Conservation (phyloP, 1,284 basidiomycete species). For the Cryptococcus amylolentus region DNA sequence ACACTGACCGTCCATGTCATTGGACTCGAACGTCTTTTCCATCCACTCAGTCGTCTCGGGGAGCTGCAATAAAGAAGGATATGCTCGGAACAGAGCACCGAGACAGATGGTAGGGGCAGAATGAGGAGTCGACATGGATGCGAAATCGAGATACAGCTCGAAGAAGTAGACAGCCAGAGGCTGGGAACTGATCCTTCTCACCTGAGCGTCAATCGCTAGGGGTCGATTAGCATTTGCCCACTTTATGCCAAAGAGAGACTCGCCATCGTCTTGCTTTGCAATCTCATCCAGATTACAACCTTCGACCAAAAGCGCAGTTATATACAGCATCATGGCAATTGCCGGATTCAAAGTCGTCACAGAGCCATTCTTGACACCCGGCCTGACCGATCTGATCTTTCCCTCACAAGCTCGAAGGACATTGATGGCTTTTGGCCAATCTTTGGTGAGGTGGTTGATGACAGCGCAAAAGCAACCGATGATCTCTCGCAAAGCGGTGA, state of each 20-base stretch:
- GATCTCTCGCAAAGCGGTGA: constrained; percentile 78
- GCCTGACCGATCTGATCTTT: constrained; percentile 21
- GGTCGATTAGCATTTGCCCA: background rate
- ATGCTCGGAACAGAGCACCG: constrained; percentile 89
- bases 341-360: constrained; percentile 10
- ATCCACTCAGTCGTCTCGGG: constrained; percentile 76
- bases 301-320: constrained; percentile 79
- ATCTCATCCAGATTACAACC: constrained; percentile 81
- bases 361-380: constrained; percentile 6
- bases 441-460: constrained; percentile 78
- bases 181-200: constrained; percentile 13
- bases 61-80: constrained; percentile 81
- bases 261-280: constrained; percentile 58
- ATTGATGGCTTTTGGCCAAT: constrained; percentile 70
- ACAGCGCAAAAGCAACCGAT: constrained; percentile 87
- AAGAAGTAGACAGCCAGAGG: constrained; percentile 80
- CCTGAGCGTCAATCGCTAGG: constrained; percentile 12
- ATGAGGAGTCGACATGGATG: constrained; percentile 30
- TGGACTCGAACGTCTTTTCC: constrained; percentile 74
- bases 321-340: constrained; percentile 63
- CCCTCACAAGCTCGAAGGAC: constrained; percentile 74
- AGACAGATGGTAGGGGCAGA: constrained; percentile 61
- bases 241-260: background rate
- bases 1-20: constrained; percentile 66
- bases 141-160: constrained; percentile 58